phyloP scores from a whole-genome alignment of 805 yeast species.

The Monosporozyma unispora region DNA sequence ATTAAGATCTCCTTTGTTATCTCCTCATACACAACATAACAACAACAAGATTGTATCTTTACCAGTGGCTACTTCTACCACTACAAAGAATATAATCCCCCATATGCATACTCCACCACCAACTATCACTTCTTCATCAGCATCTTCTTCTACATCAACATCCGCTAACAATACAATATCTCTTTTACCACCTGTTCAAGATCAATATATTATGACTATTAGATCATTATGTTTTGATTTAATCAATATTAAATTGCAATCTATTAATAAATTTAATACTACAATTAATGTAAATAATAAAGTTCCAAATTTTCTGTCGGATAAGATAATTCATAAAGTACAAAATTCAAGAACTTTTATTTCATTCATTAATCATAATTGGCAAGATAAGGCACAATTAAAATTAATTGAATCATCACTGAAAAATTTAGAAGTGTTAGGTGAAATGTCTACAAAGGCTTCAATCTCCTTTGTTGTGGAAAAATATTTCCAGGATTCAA shows the following conservation, averaged over 20 bases:
- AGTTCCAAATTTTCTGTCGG: conserved; percentile 21
- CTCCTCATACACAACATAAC: neutral
- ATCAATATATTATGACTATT: neutral
- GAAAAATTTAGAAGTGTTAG: conserved; percentile 48
- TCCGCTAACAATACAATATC: neutral
- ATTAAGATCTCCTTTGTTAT: neutral
- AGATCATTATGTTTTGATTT: neutral
- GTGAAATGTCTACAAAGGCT: conserved; percentile 45
- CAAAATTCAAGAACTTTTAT: conserved; percentile 58
- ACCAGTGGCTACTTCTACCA: neutral
- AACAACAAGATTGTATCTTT: neutral
- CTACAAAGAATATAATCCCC: neutral
- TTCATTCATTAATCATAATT: conserved; percentile 19
- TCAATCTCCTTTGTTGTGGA: conserved; percentile 57
- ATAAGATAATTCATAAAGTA: conserved; percentile 38
- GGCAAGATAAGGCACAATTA: conserved; percentile 25
- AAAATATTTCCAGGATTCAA: conserved; percentile 25
- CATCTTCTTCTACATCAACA: neutral
- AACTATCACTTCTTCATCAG: neutral
- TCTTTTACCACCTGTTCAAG: neutral
- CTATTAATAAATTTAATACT: neutral
- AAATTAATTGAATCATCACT: conserved; percentile 12
- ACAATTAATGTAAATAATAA: neutral
- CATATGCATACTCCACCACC: neutral
- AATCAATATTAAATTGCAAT: conserved; percentile 3